A percentile compares a stretch with the other conserved stretches of the same genome.
These are phyloP conservation scores for Aspergillus awamori DNA, from an alignment of 2,329 filamentous ascomycete genomes.

Conservation along the genomic window DNA sequence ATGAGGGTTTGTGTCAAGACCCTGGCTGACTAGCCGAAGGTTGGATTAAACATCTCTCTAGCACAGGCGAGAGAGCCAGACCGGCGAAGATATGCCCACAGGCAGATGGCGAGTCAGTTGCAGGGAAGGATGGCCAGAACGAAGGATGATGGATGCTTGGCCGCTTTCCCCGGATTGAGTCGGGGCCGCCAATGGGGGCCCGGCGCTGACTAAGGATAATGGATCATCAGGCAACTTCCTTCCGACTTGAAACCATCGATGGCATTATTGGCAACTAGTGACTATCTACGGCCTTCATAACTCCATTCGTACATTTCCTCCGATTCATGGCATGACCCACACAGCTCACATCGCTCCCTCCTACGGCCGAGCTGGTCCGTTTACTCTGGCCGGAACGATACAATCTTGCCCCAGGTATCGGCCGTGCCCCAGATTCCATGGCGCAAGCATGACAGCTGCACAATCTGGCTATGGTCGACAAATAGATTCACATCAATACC, in stretches of 20 bases:
- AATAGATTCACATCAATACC: slow-evolving; percentile 61
- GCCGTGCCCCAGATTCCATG: slow-evolving; percentile 60
- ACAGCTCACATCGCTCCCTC: neutral
- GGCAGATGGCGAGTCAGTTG: neutral
- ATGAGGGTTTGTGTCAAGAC: neutral
- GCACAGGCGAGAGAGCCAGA: neutral
- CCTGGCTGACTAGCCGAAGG: neutral
- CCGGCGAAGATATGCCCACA: too few species aligned
- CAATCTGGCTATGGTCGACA: slow-evolving; percentile 61
- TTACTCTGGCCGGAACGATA: slow-evolving; percentile 40
- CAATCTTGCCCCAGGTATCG: slow-evolving; percentile 59
- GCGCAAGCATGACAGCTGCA: slow-evolving; percentile 56
- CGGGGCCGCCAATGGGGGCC: neutral
- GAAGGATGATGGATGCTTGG: neutral
- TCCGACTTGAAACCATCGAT: too few species aligned
- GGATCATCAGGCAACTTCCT: too few species aligned
- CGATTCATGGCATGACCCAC: neutral
- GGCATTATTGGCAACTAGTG: neutral
- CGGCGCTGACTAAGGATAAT: neutral
- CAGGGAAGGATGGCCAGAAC: neutral
- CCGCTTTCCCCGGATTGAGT: slow-evolving; percentile 5
- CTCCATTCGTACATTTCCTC: neutral
- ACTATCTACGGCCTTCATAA: neutral
- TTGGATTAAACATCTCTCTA: neutral
- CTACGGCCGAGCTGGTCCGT: neutral